Base-by-base conservation (phyloP, 2,329 filamentous ascomycete species). In the Acrodontium crateriforme region DNA sequence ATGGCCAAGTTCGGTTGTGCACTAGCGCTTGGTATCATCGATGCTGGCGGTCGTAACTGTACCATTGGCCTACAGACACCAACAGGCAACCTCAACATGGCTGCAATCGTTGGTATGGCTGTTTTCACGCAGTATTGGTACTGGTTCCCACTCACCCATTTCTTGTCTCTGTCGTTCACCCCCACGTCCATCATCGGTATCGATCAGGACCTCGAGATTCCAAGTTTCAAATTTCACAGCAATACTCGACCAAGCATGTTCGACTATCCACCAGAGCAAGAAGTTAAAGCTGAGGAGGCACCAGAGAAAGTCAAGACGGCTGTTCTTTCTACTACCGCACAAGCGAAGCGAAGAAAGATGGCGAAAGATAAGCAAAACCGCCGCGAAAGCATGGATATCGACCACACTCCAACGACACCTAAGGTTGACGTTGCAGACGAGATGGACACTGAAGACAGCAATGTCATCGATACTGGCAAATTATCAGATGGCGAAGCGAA, bases 41-140 rank as follows among this genome's bases (percentile, higher is more conserved):
- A 98, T 58, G 89, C 89, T 36, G 89, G 91, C 52, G 89, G 89
- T 27, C 80, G 91, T 36, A 98, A 98, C 62, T 98, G 89, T 67
- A 94, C 89, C 11, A 95, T 98, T 44, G 87, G 87, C 16, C 69
- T 98, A 20, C 89, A 98, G 56, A 98, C 89, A 2, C 89, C 93
- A 59, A 94, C 87, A 1, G 91, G 91, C 39, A 98, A 94, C 53
- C 73, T 98, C 41, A 95, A 98, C 65, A 94, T 98, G 85, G 75
- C 85, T 11, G 91, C 83, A 36, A 92, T 98, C 41, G 85, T 98
- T 11, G 91, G 89, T 42, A 93, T 93, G 75, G 87, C 84, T 16
- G 80, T 98, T 29, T 98, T 98, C 60, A 92, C 85, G 6, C 89
- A 98, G 55, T 98, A 98, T 64, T 98, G 89, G 89, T 98, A 98